A percentile compares a stretch with the other conserved stretches of the same genome.
phyloP scores from a whole-genome alignment of 306 rosid genomes.

The Hylodesmum podocarpum region DNA sequence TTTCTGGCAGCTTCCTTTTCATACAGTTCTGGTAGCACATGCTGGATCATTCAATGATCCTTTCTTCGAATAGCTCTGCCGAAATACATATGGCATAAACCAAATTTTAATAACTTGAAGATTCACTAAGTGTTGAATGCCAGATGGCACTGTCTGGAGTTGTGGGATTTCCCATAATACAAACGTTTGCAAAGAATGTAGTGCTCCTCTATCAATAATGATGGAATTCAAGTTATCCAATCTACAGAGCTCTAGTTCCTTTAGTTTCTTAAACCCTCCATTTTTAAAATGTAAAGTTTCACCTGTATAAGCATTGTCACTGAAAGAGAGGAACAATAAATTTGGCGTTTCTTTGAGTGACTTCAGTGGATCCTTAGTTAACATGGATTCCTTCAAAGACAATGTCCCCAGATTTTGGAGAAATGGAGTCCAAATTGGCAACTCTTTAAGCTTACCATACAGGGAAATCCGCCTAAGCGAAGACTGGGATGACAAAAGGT shows the following conservation, averaged over 20 bases:
- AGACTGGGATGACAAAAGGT: neutral
- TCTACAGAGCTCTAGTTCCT: neutral
- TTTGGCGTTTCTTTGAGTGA: neutral
- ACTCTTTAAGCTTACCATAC: fast-evolving
- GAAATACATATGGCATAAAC: neutral
- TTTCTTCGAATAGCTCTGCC: neutral
- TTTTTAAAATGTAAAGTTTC: neutral
- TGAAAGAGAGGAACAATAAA: neutral
- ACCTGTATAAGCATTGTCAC: fast-evolving
- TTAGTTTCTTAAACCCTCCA: neutral
- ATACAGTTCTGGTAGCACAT: neutral
- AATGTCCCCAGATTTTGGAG: neutral
- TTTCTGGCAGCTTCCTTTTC: no score
- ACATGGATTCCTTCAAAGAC: fast-evolving
- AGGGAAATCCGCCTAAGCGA: neutral
- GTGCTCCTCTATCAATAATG: neutral
- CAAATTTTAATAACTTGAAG: neutral
- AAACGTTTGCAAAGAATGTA: neutral
- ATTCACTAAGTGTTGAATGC: neutral
- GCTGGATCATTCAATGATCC: neutral
- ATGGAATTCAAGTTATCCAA: neutral
- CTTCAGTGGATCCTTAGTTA: neutral
- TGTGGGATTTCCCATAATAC: fast-evolving
- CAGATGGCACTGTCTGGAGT: neutral
- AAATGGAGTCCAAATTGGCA: neutral